Evolutionary conservation across 1,139 yeast genomes (phyloP).

Genomic region (Kodamaea anthophila): DNA sequence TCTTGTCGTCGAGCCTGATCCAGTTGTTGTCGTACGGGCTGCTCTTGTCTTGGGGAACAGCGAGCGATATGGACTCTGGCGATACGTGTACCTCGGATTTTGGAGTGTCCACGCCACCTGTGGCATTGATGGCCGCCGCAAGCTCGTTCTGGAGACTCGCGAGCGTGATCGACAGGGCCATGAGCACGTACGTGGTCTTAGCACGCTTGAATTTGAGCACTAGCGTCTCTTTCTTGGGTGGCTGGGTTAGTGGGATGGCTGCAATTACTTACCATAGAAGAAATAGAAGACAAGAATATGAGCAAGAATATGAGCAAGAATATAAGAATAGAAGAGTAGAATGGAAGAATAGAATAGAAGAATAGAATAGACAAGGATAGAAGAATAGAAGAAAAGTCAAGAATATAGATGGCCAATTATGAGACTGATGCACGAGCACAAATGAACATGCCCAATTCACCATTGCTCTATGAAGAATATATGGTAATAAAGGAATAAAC

Average conservation of each 20-base stretch:
- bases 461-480: no score
- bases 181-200: constrained; percentile 39
- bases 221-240: constrained; percentile 11
- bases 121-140: constrained; percentile 34
- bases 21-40: constrained; percentile 37
- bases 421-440: no score
- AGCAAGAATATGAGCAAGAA: no score
- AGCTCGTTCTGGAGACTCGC: constrained; percentile 27
- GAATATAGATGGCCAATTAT: no score
- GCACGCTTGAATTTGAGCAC: constrained; percentile 41
- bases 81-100: constrained; percentile 19
- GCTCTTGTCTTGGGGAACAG: constrained; percentile 36
- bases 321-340: no score
- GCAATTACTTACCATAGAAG: constrained; percentile 2
- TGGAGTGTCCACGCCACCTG: constrained; percentile 41
- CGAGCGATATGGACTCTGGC: constrained; percentile 22
- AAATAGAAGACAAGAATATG: no score
- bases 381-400: no score
- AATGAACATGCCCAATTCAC: no score
- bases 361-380: no score
- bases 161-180: constrained; percentile 21
- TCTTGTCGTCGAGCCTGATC: constrained; percentile 28
- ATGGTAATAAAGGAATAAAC: no score
- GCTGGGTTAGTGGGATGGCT: no score
- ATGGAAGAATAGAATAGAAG: no score